These are phyloP conservation scores for Ustilago lituana DNA, from an alignment of 1,284 basidiomycete species.

Conservation along the genomic window DNA sequence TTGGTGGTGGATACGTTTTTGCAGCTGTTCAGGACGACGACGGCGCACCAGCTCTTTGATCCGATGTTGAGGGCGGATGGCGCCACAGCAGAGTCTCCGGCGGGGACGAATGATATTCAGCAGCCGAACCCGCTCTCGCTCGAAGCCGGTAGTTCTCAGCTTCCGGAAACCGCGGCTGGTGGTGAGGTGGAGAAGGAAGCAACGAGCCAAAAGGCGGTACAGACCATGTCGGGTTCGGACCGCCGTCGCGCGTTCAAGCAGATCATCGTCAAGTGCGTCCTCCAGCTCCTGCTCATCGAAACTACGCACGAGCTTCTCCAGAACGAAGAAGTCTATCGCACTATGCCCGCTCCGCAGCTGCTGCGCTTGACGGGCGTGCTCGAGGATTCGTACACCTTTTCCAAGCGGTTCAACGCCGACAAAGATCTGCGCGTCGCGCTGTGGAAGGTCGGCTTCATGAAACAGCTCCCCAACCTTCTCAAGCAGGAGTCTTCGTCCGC, in stretches of 20 bases:
- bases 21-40: conserved; percentile 94
- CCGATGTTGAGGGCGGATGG: conserved; percentile 77
- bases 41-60: conserved; percentile 96
- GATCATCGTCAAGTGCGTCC: conserved; percentile 99
- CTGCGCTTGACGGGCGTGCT: conserved; percentile 91
- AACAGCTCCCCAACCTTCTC: conserved; percentile 94
- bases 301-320: conserved; percentile 95
- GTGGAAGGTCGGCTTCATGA: conserved; percentile 99
- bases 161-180: neutral
- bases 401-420: conserved; percentile 96
- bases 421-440: conserved; percentile 94
- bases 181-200: neutral
- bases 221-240: conserved; percentile 73
- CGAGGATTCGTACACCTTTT: conserved; percentile 97
- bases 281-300: conserved; percentile 95
- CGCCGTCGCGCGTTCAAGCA: conserved; percentile 94
- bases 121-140: conserved; percentile 31
- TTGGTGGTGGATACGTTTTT: conserved; percentile 92
- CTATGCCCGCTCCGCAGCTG: conserved; percentile 92
- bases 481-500: conserved; percentile 99
- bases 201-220: neutral
- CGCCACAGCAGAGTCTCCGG: conserved; percentile 67
- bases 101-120: conserved; percentile 14
- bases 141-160: conserved; percentile 43
- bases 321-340: conserved; percentile 77